Evolutionary conservation across 2,329 filamentous ascomycete genomes (phyloP), one percentile per base, ranked within the genome.

Genomic region (Arthroderma sp.): DNA sequence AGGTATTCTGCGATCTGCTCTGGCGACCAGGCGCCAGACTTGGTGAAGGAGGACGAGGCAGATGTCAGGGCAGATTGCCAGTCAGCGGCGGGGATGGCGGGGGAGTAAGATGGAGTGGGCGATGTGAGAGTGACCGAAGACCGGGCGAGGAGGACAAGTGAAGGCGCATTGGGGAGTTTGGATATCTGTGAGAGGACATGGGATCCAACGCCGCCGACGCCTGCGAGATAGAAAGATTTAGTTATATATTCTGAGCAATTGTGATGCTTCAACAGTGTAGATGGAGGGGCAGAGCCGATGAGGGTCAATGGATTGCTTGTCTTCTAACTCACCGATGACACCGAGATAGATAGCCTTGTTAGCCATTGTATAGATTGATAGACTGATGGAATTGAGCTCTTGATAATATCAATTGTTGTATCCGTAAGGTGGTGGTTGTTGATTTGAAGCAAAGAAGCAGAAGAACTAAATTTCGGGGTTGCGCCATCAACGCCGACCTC

Each of bases 121-220:
- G 78, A 78, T 66, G 84, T 83, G 53, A 95, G 69, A 41, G 85
- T 82, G 64, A 87, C 88, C 57, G 80, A 85, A 64, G 83, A 91
- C 45, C 85, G 87, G 45, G 85, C 81, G 55, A 95, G 80, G 66
- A 93, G 85, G 69, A 88, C 77, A 44, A 96, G 78, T 47, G 75
- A 80, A 47, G 94, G 74, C 5, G 77, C 74, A 36, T 81, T 76
- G 34, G 79, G 78, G 50, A 82, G 78, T 51, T 74, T 69, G 52
- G 81, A 71, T 47, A 96, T 78, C 66, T 96, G 91, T 53, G 73
- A 72, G 51, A 96, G 77, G 72, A 96, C 95, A 67, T 78, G 79
- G 66, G 88, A 88, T 58, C 91, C 91, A 50, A 96, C 91, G 52
- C 89, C 89, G 55, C 91, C 91, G 56, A 83, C 84, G 59, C 91